Evolutionary conservation across 805 yeast genomes (phyloP).

Genomic region (Isabelozyma heimii): DNA sequence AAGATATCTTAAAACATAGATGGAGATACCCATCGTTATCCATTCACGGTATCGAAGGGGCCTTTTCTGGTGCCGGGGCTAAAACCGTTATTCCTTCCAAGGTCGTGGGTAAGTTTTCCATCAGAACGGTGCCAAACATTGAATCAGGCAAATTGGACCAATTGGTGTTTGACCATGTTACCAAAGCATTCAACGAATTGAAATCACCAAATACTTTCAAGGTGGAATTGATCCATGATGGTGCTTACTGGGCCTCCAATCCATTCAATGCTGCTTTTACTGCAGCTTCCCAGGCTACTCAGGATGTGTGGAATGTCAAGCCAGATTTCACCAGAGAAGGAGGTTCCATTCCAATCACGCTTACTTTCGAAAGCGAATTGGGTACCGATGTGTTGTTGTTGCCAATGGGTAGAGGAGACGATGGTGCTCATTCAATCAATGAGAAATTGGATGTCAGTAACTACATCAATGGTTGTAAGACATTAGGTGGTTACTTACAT

Average conservation of each 20-base stretch:
- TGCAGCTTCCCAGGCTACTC: conserved; percentile 93
- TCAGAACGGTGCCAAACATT: conserved; percentile 96
- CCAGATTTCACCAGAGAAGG: conserved; percentile 99
- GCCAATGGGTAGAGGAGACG: conserved; percentile 99
- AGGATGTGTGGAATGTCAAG: conserved; percentile 89
- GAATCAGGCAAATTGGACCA: conserved; percentile 75
- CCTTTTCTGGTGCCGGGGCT: conserved; percentile 92
- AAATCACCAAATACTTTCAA: conserved; percentile 73
- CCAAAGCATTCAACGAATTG: conserved; percentile 61
- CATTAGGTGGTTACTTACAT: conserved; percentile 90
- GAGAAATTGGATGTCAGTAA: conserved; percentile 89
- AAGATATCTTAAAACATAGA: conserved; percentile 91
- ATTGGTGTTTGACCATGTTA: conserved; percentile 69
- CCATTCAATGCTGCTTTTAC: conserved; percentile 90
- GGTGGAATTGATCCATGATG: conserved; percentile 85
- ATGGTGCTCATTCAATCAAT: conserved; percentile 97
- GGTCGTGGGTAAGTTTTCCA: conserved; percentile 91
- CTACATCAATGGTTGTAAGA: conserved; percentile 91
- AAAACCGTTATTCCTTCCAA: conserved; percentile 97
- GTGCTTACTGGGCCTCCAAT: conserved; percentile 93
- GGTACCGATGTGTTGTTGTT: conserved; percentile 82
- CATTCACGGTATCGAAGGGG: conserved; percentile 97
- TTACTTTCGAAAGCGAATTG: conserved; percentile 86
- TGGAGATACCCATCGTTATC: conserved; percentile 99
- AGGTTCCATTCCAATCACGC: conserved; percentile 96